Evolutionary conservation across 108 stramenopile species (phyloP).

Genomic region (Cyclotella distinguenda): DNA sequence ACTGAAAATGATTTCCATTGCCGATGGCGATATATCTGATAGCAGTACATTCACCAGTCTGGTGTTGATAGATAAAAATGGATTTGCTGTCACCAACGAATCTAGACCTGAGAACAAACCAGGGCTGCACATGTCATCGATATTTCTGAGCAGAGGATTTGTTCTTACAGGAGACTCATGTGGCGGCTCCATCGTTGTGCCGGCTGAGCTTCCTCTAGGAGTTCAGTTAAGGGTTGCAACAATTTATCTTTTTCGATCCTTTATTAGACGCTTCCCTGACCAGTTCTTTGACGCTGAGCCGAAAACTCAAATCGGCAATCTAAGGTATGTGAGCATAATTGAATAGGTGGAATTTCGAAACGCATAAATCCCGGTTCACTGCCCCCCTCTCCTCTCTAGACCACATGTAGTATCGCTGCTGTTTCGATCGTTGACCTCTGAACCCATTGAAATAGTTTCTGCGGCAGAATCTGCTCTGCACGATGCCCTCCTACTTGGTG

Average conservation of each 20-base stretch:
- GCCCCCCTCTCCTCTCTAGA: too few relatives aligned
- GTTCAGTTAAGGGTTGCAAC: constrained; percentile 77
- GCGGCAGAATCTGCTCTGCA: constrained; percentile 68
- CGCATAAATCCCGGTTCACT: too few relatives aligned
- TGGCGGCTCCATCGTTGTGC: constrained; percentile 42
- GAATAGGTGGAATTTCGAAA: too few relatives aligned
- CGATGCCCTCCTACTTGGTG: constrained; percentile 64
- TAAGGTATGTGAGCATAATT: too few relatives aligned
- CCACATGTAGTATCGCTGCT: constrained; percentile 81
- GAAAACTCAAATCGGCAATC: constrained; percentile 64
- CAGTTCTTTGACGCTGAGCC: constrained; percentile 73
- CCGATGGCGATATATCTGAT: constrained; percentile 86
- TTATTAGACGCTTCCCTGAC: constrained; percentile 63
- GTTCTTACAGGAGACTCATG: constrained; percentile 37
- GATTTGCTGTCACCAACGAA: constrained; percentile 53
- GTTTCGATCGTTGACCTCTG: constrained; percentile 79
- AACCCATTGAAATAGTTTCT: constrained; percentile 52
- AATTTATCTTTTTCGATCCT: constrained; percentile 61
- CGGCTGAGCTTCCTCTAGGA: constrained; percentile 66
- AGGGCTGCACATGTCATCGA: constrained; percentile 51
- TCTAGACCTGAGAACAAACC: constrained; percentile 10
- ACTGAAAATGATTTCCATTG: constrained; percentile 81
- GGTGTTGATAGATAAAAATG: constrained; percentile 79
- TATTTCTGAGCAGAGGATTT: constrained; percentile 65
- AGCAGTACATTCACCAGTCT: constrained; percentile 49